Percentiles rank a stretch among this genome's conserved stretches.
phyloP scores from a whole-genome alignment of 2,329 filamentous ascomycete genomes.

The Cladophialophora bantiana region DNA sequence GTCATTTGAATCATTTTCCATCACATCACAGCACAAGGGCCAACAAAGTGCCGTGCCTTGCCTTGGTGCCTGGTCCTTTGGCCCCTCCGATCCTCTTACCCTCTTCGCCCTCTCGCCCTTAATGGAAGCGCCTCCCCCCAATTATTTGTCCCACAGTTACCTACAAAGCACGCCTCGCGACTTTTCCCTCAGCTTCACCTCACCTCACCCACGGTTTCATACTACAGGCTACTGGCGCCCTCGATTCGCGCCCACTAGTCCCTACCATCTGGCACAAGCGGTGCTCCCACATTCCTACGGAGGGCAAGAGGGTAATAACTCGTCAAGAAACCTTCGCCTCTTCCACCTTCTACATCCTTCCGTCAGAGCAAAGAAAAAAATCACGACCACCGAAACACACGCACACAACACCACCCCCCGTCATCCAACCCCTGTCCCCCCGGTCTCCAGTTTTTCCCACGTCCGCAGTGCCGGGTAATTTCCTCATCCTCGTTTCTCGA shows the following conservation, averaged over 20 bases:
- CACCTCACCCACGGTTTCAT: constrained; percentile 18
- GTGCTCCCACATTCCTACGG: constrained; percentile 14
- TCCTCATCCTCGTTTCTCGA: constrained; percentile 21
- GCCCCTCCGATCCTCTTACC: background rate
- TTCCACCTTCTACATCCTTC: constrained; percentile 24
- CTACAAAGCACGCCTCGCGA: constrained; percentile 6
- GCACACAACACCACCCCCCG: constrained; percentile 12
- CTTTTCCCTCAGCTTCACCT: constrained; percentile 3
- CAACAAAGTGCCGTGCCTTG: constrained; percentile 8
- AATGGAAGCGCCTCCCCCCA: background rate
- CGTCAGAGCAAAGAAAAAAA: constrained; percentile 24
- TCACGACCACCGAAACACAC: background rate
- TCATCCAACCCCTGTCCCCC: constrained; percentile 33
- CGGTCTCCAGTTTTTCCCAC: constrained; percentile 35
- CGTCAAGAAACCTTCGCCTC: constrained; percentile 5
- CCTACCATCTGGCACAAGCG: background rate
- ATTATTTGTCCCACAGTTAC: constrained; percentile 21
- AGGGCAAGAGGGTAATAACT: constrained; percentile 1
- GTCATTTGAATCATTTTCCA: constrained; percentile 9
- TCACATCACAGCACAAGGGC: constrained; percentile 9
- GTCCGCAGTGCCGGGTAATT: constrained; percentile 37
- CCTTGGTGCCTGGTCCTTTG: background rate
- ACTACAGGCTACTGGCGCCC: constrained; percentile 9
- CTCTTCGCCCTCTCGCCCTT: background rate
- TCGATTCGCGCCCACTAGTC: background rate